These are phyloP conservation scores for Penicillium cosmopolitanum DNA, from an alignment of 495 filamentous ascomycete genomes.

Conservation along the genomic window DNA sequence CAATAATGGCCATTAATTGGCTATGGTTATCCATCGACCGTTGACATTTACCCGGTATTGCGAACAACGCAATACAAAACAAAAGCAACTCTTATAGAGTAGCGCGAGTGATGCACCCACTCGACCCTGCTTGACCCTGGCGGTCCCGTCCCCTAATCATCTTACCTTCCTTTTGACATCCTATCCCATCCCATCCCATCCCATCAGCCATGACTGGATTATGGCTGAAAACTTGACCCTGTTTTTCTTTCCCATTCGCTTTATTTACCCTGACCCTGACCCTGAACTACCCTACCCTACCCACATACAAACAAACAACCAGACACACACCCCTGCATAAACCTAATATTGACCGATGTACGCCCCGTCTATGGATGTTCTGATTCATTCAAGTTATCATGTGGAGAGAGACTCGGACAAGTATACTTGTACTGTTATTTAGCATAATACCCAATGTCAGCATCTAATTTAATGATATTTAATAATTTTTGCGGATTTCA, in stretches of 20 bases:
- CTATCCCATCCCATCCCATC: too few species aligned
- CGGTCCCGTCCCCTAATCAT: constrained; percentile 12
- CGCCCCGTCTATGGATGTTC: constrained; percentile 26
- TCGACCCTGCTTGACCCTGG: constrained; percentile 9
- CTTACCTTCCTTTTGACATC: constrained; percentile 10
- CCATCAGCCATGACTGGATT: constrained; percentile 33
- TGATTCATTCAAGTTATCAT: constrained; percentile 7
- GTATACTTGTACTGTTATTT: constrained; percentile 21
- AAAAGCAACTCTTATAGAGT: background rate
- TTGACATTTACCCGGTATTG: background rate
- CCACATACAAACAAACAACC: constrained; percentile 11
- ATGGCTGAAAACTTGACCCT: constrained; percentile 17
- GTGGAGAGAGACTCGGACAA: constrained; percentile 29
- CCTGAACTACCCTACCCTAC: background rate
- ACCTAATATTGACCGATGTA: constrained; percentile 31
- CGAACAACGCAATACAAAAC: too few species aligned
- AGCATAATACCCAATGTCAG: constrained; percentile 34
- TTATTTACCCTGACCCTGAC: background rate
- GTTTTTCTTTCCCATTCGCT: background rate
- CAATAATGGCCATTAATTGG: background rate
- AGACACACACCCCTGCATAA: constrained; percentile 15
- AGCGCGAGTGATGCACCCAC: background rate
- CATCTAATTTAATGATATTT: constrained; percentile 10
- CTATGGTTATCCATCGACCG: background rate
- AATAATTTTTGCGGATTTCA: too few species aligned